These are phyloP conservation scores for Annulohypoxylon maeteangense DNA, from an alignment of 495 filamentous ascomycete species.

Conservation along the genomic window DNA sequence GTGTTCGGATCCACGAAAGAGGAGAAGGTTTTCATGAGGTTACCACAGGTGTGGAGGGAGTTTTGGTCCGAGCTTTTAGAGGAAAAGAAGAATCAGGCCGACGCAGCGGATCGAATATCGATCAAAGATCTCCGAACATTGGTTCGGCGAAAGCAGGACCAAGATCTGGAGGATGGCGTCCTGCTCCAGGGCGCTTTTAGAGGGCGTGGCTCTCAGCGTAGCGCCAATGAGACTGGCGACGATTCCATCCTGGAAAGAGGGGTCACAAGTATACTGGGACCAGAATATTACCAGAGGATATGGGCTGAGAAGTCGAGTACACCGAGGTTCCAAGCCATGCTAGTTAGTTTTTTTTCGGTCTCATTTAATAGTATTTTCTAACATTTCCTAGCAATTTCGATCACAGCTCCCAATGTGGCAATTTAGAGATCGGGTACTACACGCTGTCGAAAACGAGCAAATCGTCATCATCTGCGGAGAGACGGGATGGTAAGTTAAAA, in stretches of 20 bases:
- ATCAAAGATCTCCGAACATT: constrained; percentile 71
- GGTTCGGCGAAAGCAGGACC: constrained; percentile 65
- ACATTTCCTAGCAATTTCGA: constrained; percentile 58
- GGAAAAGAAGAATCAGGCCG: constrained; percentile 71
- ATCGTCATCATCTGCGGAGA: constrained; percentile 93
- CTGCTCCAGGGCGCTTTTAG: constrained; percentile 76
- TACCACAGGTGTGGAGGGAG: constrained; percentile 84
- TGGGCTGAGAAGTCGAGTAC: constrained; percentile 77
- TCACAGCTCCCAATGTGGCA: constrained; percentile 88
- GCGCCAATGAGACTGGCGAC: constrained; percentile 57
- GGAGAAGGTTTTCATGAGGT: constrained; percentile 81
- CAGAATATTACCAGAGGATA: constrained; percentile 66
- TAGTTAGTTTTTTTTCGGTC: constrained; percentile 45
- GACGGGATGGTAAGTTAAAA: constrained; percentile 73
- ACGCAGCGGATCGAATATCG: constrained; percentile 72
- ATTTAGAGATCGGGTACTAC: constrained; percentile 79
- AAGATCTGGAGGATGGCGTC: constrained; percentile 76
- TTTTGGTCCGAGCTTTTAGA: constrained; percentile 83
- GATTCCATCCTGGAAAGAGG: constrained; percentile 53
- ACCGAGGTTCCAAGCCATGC: constrained; percentile 68
- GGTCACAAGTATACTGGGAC: constrained; percentile 25
- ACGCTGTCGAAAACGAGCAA: constrained; percentile 76
- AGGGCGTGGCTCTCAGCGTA: constrained; percentile 66
- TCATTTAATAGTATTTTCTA: constrained; percentile 8
- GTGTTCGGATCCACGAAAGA: constrained; percentile 84